A percentile compares a stretch with the other conserved stretches of the same genome.
These are phyloP conservation scores for Blastobotrys capitulatus DNA, from an alignment of 1,139 yeast genomes.

Conservation along the genomic window DNA sequence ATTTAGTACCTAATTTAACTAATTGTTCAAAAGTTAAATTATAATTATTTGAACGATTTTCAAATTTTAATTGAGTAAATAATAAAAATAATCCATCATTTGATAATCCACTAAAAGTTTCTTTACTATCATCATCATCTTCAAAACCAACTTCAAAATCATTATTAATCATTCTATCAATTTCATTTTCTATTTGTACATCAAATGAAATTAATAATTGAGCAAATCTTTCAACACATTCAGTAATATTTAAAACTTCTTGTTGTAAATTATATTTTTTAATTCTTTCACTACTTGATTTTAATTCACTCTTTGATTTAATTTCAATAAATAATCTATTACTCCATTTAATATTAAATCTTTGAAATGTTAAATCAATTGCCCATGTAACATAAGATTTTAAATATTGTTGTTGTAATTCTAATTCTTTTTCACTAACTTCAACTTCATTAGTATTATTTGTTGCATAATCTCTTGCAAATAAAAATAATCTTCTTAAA, in stretches of 20 bases:
- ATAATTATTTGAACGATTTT: slow-evolving; percentile 19
- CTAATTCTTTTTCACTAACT: slow-evolving; percentile 34
- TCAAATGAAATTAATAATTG: slow-evolving; percentile 60
- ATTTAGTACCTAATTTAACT: slow-evolving; percentile 21
- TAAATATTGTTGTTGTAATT: slow-evolving; percentile 38
- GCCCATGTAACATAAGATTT: slow-evolving; percentile 43
- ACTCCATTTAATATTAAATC: slow-evolving; percentile 30
- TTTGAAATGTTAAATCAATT: slow-evolving; percentile 39
- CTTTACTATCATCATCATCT: slow-evolving; percentile 13
- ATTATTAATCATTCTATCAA: slow-evolving; percentile 12
- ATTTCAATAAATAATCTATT: slow-evolving; percentile 30
- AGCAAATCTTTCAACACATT: slow-evolving; percentile 42
- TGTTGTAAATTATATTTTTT: slow-evolving; percentile 21
- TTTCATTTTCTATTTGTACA: slow-evolving; percentile 44
- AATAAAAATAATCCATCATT: slow-evolving; percentile 32
- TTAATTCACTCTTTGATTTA: slow-evolving; percentile 23
- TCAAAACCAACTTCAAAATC: neutral
- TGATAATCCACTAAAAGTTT: slow-evolving; percentile 22
- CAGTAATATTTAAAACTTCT: slow-evolving; percentile 27
- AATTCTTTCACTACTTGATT: slow-evolving; percentile 18
- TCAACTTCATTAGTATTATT: slow-evolving; percentile 31
- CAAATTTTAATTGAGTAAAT: slow-evolving; percentile 31
- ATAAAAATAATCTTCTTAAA: slow-evolving; percentile 55
- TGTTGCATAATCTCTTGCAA: slow-evolving; percentile 54
- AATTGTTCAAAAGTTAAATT: slow-evolving; percentile 23